phyloP scores from a whole-genome alignment of 768 basidiomycete genomes.

The Terana coerulea region DNA sequence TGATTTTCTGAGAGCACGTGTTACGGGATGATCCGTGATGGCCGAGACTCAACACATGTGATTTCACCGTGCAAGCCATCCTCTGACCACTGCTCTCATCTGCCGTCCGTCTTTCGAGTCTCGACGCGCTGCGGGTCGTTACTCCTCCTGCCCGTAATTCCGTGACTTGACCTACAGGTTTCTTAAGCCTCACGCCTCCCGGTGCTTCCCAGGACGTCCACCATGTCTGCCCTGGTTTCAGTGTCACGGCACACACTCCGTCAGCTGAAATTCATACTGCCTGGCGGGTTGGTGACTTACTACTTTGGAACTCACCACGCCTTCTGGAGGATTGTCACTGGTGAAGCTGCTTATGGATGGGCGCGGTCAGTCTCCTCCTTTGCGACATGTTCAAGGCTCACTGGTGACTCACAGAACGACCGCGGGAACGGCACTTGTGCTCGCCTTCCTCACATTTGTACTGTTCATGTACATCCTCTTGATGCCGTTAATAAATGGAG shows the following conservation, averaged over 20 bases:
- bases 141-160: too few species aligned
- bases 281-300: slow-evolving; percentile 63
- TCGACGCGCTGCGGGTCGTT: too few species aligned
- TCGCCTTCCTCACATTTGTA: slow-evolving; percentile 46
- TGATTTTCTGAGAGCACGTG: too few species aligned
- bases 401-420: background rate
- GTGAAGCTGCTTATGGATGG: slow-evolving; percentile 39
- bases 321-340: slow-evolving; percentile 39
- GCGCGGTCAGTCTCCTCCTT: slow-evolving; percentile 43
- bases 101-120: too few species aligned
- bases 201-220: too few species aligned
- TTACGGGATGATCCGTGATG: too few species aligned
- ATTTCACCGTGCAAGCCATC: too few species aligned
- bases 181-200: too few species aligned
- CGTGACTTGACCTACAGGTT: too few species aligned
- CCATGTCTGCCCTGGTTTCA: slow-evolving; percentile 23
- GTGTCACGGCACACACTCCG: slow-evolving; percentile 50
- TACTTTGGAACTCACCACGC: slow-evolving; percentile 53
- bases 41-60: too few species aligned
- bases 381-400: background rate
- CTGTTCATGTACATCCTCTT: slow-evolving; percentile 73
- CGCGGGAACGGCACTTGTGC: background rate
- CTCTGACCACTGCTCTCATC: too few species aligned
- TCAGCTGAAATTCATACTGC: slow-evolving; percentile 74
- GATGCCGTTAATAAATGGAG: slow-evolving; percentile 62